Base-by-base conservation (phyloP, 805 yeast genomes). In the Candida nonsorbophila region DNA sequence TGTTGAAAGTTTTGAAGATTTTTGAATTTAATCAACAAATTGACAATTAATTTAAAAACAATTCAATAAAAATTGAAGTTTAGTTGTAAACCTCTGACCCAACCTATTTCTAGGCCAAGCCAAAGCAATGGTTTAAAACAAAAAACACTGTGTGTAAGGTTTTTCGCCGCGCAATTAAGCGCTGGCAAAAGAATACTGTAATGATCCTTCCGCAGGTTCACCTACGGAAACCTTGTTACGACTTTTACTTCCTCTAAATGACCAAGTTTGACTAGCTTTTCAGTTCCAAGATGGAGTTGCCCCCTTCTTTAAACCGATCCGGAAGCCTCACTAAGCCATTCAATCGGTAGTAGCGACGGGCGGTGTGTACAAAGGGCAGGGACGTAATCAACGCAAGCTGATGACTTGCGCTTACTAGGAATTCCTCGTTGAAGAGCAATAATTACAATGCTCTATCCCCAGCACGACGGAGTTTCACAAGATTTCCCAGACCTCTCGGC, bases 281-380 rank as follows among this genome's bases (percentile, higher is more conserved):
- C 55, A 47, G 53, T 49, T 38, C 48, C 47, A 48, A 45, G 44
- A 37, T 46, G 55, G 49, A 51, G 61, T 54, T 49, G 55, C 62
- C 30, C 18, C 61, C 55, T 45, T 34, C 44, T 46, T 45, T 43
- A 47, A 41, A 47, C 56, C 48, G 52, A 46, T 54, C 60, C 62
- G 48, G 49, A 53, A 51, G 57, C 57, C 60, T 53, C 62, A 55
- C 58, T 54, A 57, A 57, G 58, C 62, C 66, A 56, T 55, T 58
- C 63, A 59, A 58, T 55, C 62, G 64, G 64, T 58, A 55, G 64
- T 54, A 56, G 62, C 64, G 63, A 58, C 62, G 64, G 63, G 63
- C 41, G 30, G 30, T 28, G 37, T 56, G 62, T 57, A 58, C 65
- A 56, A 58, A 57, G 63, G 63, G 63, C 63, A 58, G 63, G 63